Evolutionary conservation across 176 grass and related monocot species (phyloP).

Genomic region (Elaeis guineensis): DNA sequence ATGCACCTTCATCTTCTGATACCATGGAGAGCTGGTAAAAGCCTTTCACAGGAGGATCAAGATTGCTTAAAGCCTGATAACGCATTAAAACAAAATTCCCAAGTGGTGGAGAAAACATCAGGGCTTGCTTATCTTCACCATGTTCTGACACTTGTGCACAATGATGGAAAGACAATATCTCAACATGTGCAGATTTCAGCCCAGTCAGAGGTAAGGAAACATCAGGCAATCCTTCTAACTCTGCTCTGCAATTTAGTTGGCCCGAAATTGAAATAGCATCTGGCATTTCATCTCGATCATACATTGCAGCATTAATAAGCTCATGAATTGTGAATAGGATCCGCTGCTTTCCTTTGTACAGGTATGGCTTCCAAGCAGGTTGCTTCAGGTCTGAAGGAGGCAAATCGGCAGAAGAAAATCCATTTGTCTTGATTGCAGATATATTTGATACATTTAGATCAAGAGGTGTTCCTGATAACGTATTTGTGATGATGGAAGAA

Average conservation of each 20-base stretch:
- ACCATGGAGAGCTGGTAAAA: slow-evolving; percentile 96
- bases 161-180: slow-evolving; percentile 80
- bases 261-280: slow-evolving; percentile 85
- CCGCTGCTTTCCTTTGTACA: slow-evolving; percentile 84
- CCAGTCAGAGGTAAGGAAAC: slow-evolving; percentile 68
- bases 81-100: slow-evolving; percentile 79
- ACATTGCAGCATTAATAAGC: slow-evolving; percentile 67
- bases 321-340: slow-evolving; percentile 65
- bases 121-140: slow-evolving; percentile 61
- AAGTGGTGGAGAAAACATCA: slow-evolving; percentile 81
- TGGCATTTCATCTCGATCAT: slow-evolving; percentile 93
- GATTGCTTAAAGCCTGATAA: slow-evolving; percentile 53
- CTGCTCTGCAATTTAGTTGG: slow-evolving; percentile 86
- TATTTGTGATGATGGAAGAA: no score
- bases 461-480: slow-evolving; percentile 55
- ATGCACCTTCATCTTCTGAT: slow-evolving; percentile 86
- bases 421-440: slow-evolving; percentile 56
- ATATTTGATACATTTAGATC: slow-evolving; percentile 79
- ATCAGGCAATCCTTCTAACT: slow-evolving; percentile 93
- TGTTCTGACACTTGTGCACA: slow-evolving; percentile 80
- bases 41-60: slow-evolving; percentile 74
- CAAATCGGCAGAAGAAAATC: slow-evolving; percentile 57
- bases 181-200: slow-evolving; percentile 55
- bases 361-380: slow-evolving; percentile 88
- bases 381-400: slow-evolving; percentile 69